Evolutionary conservation across 495 filamentous ascomycete species (phyloP), one percentile per base, ranked within the genome.

Genomic region (Daldinia loculata): DNA sequence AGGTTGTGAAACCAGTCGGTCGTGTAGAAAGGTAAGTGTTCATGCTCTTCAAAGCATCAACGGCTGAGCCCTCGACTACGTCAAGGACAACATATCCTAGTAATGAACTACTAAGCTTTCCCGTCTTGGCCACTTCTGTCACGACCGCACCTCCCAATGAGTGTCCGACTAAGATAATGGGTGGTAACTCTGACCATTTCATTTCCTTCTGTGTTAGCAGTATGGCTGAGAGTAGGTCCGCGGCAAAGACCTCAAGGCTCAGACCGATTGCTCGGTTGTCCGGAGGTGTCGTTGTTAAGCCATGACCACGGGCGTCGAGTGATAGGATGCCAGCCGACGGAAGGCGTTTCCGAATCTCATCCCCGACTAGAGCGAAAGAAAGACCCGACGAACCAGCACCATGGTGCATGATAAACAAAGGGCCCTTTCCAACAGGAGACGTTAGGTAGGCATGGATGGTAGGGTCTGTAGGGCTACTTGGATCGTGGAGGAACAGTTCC

Each of bases 1-100:
- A 60, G 8, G 89, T 90, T 7, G 86, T 81, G 72, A 99, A 99
- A 6, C 87, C 86, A 15, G 83, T 83, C 6, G 96, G 95, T n/a
- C 95, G 88, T 14, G 89, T 94, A 0, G 89, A 88, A 17, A 99
- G 87, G 78, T 97, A 97, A 27, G 89, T 89, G 68, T 95, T 91
- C 96, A 99, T 99, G 75, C 90, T 92, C 79, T 92, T 90, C 39
- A 98, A 84, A n/a, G 95, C 95, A 76, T 98, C 95, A 77, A 99
- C 93, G 29, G 86, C 84, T 14, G 83, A 83, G 70, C 92, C 94
- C 82, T 99, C 95, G 34, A 99, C 95, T 9, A 99, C 93, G 79
- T 99, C 95, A 11, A 99, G 81, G 11, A 99, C 94, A 7, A 89
- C 92, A 82, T 95, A 97, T 14, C 93, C 96, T 14, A 98, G 80